Base-by-base conservation (phyloP, 345 rosid species). In the Camelina hispida region DNA sequence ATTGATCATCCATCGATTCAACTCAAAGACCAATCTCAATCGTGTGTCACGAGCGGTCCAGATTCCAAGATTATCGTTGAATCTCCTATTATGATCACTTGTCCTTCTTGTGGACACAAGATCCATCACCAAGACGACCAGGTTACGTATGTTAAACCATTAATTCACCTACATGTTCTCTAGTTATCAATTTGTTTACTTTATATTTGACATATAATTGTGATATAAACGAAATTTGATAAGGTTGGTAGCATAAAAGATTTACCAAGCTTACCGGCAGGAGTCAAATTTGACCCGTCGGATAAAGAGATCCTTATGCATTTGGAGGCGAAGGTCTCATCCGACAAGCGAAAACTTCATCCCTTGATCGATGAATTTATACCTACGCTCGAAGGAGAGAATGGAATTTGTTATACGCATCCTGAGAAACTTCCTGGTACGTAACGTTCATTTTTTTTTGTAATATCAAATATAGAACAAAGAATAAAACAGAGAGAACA, bases 381-480 rank as follows among this genome's bases (percentile, higher is more conserved):
- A 66, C 90, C 91, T 1, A 89, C 99, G 3, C 82, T 94, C 8
- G 96, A 88, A 52, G 97, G 96, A 6, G 88, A 90, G 20, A 88
- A 90, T 76, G 99, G 99, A 16, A 94, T 94, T 83, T 94, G 99
- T 77, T 94, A 84, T 51, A 87, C 96, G 14, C 99, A 94, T 73
- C 99, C 99, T 1, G 93, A 92, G 70, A 90, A 79, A 81, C 91
- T 95, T 13, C 99, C 97, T 37, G 98, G 98, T 93, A 77, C 10
- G 61, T 76, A 76, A 44, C 47, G 7, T 8, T 51, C 8, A 28
- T 62, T 11, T 34, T 53, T 37, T 53, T 50, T n/a, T 55, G 47
- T 20, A 15, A 30, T 43, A 55, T 22, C 16, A 43, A 37, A 37
- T 28, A 34, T 30, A 65, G 9, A 44, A 40, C 37, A 15, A 43